phyloP scores from a whole-genome alignment of 1,284 basidiomycete species.

The Amylostereum areolatum region DNA sequence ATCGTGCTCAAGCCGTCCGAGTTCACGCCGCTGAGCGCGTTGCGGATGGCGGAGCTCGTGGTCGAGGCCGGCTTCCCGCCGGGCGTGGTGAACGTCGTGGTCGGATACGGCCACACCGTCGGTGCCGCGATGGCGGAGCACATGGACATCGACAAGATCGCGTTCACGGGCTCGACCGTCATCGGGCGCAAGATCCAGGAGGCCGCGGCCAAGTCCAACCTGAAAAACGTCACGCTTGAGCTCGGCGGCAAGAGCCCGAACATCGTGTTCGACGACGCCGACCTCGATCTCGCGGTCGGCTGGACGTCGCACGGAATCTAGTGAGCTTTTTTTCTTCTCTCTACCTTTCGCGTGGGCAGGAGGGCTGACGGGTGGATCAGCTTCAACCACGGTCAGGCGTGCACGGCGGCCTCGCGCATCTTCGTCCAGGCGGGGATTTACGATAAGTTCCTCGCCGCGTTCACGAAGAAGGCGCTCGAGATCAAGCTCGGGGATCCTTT shows the following conservation, averaged over 20 bases:
- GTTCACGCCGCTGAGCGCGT: conserved; percentile 81
- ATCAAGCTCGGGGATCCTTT: conserved; percentile 83
- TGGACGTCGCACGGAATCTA: conserved; percentile 83
- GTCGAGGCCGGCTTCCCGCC: conserved; percentile 57
- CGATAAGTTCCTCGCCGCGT: conserved; percentile 65
- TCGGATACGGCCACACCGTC: conserved; percentile 61
- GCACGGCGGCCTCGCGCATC: conserved; percentile 82
- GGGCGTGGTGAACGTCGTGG: conserved; percentile 69
- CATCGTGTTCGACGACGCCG: conserved; percentile 68
- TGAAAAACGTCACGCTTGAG: conserved; percentile 90
- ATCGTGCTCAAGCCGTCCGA: conserved; percentile 89
- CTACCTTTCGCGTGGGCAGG: conserved; percentile 1
- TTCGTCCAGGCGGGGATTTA: conserved; percentile 83
- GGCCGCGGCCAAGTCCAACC: conserved; percentile 75
- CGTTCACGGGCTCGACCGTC: conserved; percentile 75
- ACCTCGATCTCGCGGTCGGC: conserved; percentile 73
- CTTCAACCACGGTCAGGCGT: conserved; percentile 81
- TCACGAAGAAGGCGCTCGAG: conserved; percentile 51
- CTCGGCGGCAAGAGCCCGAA: conserved; percentile 91
- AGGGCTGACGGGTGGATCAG: conserved; percentile 20
- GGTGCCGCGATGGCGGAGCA: conserved; percentile 62
- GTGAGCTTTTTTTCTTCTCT: conserved; percentile 32
- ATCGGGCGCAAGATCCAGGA: conserved; percentile 86
- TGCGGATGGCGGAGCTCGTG: conserved; percentile 47
- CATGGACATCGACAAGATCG: conserved; percentile 62